Conservation (phyloP, 2,329 filamentous ascomycete genomes). For the Exophiala viscosa region DNA sequence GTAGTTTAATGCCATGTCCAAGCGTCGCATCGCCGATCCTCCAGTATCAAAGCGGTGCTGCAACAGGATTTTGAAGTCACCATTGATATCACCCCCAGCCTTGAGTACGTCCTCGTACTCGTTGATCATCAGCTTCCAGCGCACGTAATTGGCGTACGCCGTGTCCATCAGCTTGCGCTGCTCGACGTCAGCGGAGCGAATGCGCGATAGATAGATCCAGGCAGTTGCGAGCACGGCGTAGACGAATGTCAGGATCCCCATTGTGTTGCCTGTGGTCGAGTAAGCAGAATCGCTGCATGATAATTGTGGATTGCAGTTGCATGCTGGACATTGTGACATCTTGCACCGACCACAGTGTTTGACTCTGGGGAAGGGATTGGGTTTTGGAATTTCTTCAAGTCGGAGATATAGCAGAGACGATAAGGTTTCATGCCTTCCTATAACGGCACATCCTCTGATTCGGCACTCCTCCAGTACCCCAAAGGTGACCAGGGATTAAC, state of each 20-base stretch:
- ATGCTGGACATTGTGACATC: slow-evolving; percentile 6
- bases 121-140: slow-evolving; percentile 13
- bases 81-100: slow-evolving; percentile 1
- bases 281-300: slow-evolving; percentile 5
- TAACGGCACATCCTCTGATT: no score
- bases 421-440: no score
- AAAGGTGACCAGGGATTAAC: no score
- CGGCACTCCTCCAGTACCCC: no score
- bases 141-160: slow-evolving; percentile 9
- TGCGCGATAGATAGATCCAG: slow-evolving; percentile 9
- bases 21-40: slow-evolving; percentile 2
- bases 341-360: neutral
- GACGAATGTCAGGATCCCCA: slow-evolving; percentile 9
- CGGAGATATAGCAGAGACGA: no score
- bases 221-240: slow-evolving; percentile 6
- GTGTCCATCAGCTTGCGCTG: slow-evolving; percentile 10
- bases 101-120: slow-evolving; percentile 9
- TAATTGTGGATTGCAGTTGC: slow-evolving; percentile 5
- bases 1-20: slow-evolving; percentile 5
- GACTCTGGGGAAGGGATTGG: no score
- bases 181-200: slow-evolving; percentile 6
- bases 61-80: slow-evolving; percentile 4
- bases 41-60: slow-evolving; percentile 4
- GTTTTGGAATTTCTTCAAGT: no score
- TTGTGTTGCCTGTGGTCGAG: slow-evolving; percentile 9